Evolutionary conservation across 2,329 filamentous ascomycete species (phyloP).

Genomic region (Fonsecaea pedrosoi): DNA sequence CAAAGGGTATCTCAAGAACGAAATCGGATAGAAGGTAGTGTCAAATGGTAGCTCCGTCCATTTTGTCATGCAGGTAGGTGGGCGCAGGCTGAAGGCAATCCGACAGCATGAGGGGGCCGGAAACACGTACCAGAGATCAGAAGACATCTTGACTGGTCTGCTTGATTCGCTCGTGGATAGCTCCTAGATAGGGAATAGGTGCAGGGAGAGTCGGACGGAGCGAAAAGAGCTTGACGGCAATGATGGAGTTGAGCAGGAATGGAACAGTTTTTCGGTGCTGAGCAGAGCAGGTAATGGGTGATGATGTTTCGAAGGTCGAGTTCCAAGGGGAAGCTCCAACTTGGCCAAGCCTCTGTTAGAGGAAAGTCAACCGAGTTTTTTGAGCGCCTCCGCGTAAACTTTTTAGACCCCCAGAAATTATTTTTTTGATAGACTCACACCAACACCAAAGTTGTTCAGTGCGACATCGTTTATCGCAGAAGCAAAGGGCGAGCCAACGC

Average conservation of each 20-base stretch:
- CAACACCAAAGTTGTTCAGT: not conserved
- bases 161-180: constrained; percentile 11
- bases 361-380: constrained; percentile 20
- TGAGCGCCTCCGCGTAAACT: constrained; percentile 23
- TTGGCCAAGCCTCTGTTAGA: constrained; percentile 12
- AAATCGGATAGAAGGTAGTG: not conserved
- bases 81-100: constrained; percentile 40
- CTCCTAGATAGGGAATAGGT: not conserved
- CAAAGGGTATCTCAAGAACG: constrained; percentile 32
- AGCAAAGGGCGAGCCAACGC: constrained; percentile 52
- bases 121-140: constrained; percentile 78
- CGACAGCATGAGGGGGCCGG: constrained; percentile 47
- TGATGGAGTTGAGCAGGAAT: constrained; percentile 30
- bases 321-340: constrained; percentile 22
- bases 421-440: constrained; percentile 19
- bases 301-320: constrained; percentile 30
- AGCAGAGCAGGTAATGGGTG: constrained; percentile 20
- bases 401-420: constrained; percentile 20
- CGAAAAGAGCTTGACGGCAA: constrained; percentile 13
- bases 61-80: constrained; percentile 20
- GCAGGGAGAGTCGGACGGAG: constrained; percentile 9
- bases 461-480: constrained; percentile 25
- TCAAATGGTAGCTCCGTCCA: constrained; percentile 9
- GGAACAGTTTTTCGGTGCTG: constrained; percentile 27
- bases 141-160: constrained; percentile 67